These are phyloP conservation scores for Termitomyces sp. DNA, from an alignment of 768 basidiomycete species.

Conservation along the genomic window DNA sequence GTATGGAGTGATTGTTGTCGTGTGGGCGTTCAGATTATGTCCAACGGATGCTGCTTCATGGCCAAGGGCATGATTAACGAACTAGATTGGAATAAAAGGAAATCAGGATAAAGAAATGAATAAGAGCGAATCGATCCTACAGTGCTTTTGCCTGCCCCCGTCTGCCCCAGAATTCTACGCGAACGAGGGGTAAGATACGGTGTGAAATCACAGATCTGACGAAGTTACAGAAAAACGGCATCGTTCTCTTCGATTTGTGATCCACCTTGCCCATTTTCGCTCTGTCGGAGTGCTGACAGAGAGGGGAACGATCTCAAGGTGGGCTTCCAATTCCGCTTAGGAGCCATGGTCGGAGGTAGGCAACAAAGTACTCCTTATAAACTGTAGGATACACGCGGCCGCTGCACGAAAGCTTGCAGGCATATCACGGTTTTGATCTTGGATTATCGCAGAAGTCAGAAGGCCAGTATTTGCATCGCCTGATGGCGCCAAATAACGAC, in stretches of 20 bases:
- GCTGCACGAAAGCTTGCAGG: conserved; percentile 3
- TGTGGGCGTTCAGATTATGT: conserved; percentile 19
- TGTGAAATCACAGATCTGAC: not conserved
- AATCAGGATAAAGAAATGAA: not conserved
- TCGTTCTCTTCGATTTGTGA: conserved; percentile 2
- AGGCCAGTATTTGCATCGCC: not conserved
- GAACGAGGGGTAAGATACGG: not conserved
- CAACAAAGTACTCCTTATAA: not conserved
- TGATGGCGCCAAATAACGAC: not conserved
- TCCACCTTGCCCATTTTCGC: not conserved
- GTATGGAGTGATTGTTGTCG: conserved; percentile 13
- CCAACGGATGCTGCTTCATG: conserved; percentile 14
- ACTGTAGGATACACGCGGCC: not conserved
- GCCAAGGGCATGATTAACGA: conserved; percentile 19
- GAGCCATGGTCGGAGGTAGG: not conserved
- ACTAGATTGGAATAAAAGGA: conserved; percentile 10
- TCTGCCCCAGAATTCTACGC: conserved; percentile 10
- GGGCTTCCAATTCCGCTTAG: not conserved
- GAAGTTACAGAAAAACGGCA: conserved; percentile 3
- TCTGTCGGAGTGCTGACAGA: not conserved
- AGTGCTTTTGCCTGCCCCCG: conserved; percentile 14
- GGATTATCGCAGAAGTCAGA: not conserved
- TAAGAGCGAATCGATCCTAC: conserved; percentile 1
- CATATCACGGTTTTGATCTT: not conserved
- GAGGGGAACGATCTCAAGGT: not conserved